Conservation (phyloP, 208 protist species). For the Acanthamoeba healyi region DNA sequence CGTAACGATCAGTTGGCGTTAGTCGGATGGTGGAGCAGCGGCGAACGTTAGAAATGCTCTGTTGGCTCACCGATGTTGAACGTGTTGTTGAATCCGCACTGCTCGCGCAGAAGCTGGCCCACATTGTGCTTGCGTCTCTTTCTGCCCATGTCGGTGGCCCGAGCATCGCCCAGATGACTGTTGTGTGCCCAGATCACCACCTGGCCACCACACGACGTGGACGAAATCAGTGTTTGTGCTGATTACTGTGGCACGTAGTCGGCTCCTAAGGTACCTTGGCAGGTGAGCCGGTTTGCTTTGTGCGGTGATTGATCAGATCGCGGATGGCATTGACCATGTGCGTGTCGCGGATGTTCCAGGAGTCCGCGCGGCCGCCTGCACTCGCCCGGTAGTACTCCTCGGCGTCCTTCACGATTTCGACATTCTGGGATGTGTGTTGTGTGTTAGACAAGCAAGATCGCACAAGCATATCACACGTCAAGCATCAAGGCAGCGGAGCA, state of each 20-base stretch:
- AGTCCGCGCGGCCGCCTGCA: conserved; percentile 2
- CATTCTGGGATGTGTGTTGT: neutral
- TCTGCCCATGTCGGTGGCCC: conserved; percentile 1
- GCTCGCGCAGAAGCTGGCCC: neutral
- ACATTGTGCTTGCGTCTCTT: conserved; percentile 11
- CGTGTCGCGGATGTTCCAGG: conserved; percentile 52
- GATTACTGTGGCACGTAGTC: no score
- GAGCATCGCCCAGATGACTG: conserved; percentile 73
- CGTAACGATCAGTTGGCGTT: neutral
- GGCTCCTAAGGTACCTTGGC: no score
- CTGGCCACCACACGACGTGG: no score
- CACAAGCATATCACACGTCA: no score
- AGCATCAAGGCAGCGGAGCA: no score
- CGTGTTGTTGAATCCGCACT: conserved; percentile 23
- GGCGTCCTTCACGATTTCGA: conserved; percentile 17
- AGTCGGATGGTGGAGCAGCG: neutral
- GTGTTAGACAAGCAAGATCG: neutral
- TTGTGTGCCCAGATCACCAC: conserved; percentile 79
- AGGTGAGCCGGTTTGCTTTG: neutral
- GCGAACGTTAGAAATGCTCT: no score
- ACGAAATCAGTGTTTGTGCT: no score
- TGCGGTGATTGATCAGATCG: conserved; percentile 42
- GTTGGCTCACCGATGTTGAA: conserved; percentile 23
- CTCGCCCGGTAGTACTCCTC: conserved; percentile 67
- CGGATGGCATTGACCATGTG: conserved; percentile 59